Base-by-base conservation (phyloP, 371 early-diverging fungal genomes). In the Catenaria anguillulae region DNA sequence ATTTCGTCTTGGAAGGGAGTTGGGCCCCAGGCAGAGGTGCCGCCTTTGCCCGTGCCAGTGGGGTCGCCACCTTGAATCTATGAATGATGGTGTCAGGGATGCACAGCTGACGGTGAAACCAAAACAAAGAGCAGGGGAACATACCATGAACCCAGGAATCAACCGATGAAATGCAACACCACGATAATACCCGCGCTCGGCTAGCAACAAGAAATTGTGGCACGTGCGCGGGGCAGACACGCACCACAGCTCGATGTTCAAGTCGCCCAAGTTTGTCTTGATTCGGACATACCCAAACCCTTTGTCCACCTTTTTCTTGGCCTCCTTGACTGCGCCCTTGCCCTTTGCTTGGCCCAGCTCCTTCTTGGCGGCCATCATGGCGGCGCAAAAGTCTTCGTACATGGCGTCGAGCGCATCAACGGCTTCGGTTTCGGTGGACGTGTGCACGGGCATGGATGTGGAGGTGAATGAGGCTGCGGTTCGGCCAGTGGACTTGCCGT, bases 21-120 rank as follows among this genome's bases (percentile, higher is more conserved):
- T 33, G 77, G 69, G 40, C 86, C 86, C 84, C 88, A 93, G 50
- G 80, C 77, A 2, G 88, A 85, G 64, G 88, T 80, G 8, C 93
- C 92, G 12, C 96, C 98, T 26, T 76, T 75, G 21, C 95, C 94
- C 4, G 86, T 87, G 1, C 97, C 93, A 12, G 90, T 86, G 56
- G 93, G 88, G 72, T 95, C 96, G 33, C 95, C 97, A 31, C 93
- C 93, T 78, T 95, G 94, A 26, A 93, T 77, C 81, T 80, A 68
- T 40, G 5, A 5, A 40, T 17, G 17, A 10, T 17, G 17, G 5
- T 17, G 10, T 10, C 5, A 10, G 13, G 31, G 55, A 29, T 4
- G 35, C 52, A 58, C 4, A 15, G 34, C 29, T 29, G 31, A 63
- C 23, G 31, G 24, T n/a, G 45, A 3, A 37, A 33, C 65, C 33